A percentile compares a stretch with the other conserved stretches of the same genome.
These are phyloP conservation scores for Pholiota microspora DNA, from an alignment of 768 basidiomycete species.

Conservation along the genomic window DNA sequence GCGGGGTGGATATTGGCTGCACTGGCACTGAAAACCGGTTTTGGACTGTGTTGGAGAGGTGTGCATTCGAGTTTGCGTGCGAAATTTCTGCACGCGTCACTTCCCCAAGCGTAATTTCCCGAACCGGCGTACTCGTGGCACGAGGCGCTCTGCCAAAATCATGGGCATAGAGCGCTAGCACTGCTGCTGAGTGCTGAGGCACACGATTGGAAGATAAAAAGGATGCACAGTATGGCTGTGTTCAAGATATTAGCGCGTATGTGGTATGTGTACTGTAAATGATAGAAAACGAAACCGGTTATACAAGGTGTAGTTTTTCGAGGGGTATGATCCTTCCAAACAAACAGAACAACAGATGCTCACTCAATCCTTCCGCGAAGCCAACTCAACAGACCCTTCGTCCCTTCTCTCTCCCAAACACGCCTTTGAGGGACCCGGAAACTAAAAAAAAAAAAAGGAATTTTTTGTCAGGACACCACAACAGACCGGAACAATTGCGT, in stretches of 20 bases:
- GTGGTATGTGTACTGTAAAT: background rate
- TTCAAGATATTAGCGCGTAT: background rate
- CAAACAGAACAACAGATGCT: constrained; percentile 4
- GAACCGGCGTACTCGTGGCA: too few relatives aligned
- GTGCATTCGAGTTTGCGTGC: background rate
- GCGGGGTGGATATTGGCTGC: background rate
- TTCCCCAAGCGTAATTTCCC: too few relatives aligned
- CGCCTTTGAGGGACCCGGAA: constrained; percentile 80
- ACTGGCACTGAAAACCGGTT: background rate
- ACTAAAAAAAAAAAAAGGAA: constrained; percentile 31
- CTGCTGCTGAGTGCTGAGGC: too few relatives aligned
- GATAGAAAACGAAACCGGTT: background rate
- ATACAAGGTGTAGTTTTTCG: too few relatives aligned
- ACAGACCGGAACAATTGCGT: constrained; percentile 30
- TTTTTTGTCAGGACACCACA: constrained; percentile 4
- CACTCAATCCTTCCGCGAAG: constrained; percentile 69
- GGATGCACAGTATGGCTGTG: too few relatives aligned
- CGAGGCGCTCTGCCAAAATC: too few relatives aligned
- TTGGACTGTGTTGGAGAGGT: background rate
- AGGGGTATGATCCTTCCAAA: background rate
- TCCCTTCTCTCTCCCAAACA: constrained; percentile 87
- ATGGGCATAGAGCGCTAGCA: too few relatives aligned
- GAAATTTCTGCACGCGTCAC: too few relatives aligned
- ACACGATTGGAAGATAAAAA: too few relatives aligned
- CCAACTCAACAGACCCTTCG: constrained; percentile 79